phyloP scores from a whole-genome alignment of 768 basidiomycete species.

The Mycena filopes region DNA sequence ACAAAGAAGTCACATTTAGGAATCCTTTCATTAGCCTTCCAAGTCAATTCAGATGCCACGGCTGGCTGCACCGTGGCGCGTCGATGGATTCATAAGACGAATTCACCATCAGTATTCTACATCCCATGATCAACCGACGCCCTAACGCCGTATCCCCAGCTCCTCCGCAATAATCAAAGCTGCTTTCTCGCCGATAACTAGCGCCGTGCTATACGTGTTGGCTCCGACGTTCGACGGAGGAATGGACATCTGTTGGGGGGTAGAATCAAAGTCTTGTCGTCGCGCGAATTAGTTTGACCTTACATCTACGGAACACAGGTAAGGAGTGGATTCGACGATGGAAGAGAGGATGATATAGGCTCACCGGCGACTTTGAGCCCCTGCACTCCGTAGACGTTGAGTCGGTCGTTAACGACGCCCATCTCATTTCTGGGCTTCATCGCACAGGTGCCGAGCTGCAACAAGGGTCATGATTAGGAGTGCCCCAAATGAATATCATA shows the following conservation, averaged over 20 bases:
- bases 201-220: constrained; percentile 38
- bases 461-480: not conserved
- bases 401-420: constrained; percentile 55
- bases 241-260: constrained; percentile 49
- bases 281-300: not conserved
- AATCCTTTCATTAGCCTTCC: too few relatives aligned
- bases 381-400: constrained; percentile 56
- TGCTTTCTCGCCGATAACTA: constrained; percentile 54
- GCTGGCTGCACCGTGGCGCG: too few relatives aligned
- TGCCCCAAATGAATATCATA: constrained; percentile 32
- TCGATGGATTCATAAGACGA: too few relatives aligned
- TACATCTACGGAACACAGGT: not conserved
- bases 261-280: not conserved
- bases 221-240: constrained; percentile 48
- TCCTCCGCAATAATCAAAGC: constrained; percentile 57
- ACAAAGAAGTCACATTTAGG: too few relatives aligned
- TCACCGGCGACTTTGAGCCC: constrained; percentile 54
- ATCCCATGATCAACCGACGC: too few relatives aligned
- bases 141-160: constrained; percentile 15
- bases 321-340: not conserved
- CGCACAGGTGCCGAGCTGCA: constrained; percentile 57
- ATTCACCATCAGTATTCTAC: too few relatives aligned
- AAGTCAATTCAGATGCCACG: too few relatives aligned
- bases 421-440: constrained; percentile 55
- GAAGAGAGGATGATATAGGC: not conserved